These are phyloP conservation scores for carrot (Daucus carota) DNA, from an alignment of 129 eudicot genomes.

Conservation along the genomic window DH1_v3.0 NC_030382.2:41076001-41076500, in stretches of 20 bases:
- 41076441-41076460: not conserved
- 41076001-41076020: not conserved
- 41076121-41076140: not conserved
- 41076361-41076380: conserved; percentile 89
- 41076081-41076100: not conserved
- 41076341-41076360: conserved; percentile 96
- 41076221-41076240: conserved; percentile 31
- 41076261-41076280: conserved; percentile 90
- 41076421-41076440: not conserved
- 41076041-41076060: not conserved
- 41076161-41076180: not conserved
- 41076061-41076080: not conserved
- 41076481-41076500: not conserved
- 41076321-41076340: conserved; percentile 92
- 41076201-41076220: conserved; percentile 5
- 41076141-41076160: not conserved
- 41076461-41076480: not conserved
- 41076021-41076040: not conserved
- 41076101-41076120: not conserved
- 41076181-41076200: not conserved
- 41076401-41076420: not conserved
- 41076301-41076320: conserved; percentile 90
- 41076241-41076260: conserved; percentile 98
- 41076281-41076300: conserved; percentile 95
- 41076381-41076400: conserved; percentile 78